Base-by-base conservation (phyloP, 495 filamentous ascomycete genomes). In the Margaritispora aquatica region DNA sequence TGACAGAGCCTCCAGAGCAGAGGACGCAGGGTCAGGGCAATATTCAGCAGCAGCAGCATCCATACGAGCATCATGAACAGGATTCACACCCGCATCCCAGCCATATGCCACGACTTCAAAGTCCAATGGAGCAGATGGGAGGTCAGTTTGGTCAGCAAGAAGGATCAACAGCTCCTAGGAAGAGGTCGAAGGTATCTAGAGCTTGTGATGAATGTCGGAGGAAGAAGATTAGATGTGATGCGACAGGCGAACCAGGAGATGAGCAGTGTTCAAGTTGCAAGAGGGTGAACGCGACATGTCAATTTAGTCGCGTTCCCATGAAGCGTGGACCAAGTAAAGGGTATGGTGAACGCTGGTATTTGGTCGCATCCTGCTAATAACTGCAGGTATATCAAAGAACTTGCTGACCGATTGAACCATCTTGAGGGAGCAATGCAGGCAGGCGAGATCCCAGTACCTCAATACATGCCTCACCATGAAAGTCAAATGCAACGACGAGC, bases 211-310 rank as follows among this genome's bases (percentile, higher is more conserved):
- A 97, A 67, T 97, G 93, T 68, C 82, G 93, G 51, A 82, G 93
- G 53, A 97, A 97, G 71, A 97, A 97, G 86, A 92, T 97, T 62
- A 89, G 92, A 66, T 97, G 93, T 65, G 92, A 97, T 77, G 89
- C 91, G 4, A 85, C 84, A 58, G 86, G 86, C 11, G 92, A 96
- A 67, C 82, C 81, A 11, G 85, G 85, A 21, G 85, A 88, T 13
- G 84, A 88, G 63, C 86, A 87, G 15, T 97, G 93, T 66, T 88
- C 89, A 1, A 94, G 89, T 66, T 97, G 93, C 70, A 85, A 85
- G 53, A 82, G 93, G 38, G 85, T 91, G 5, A 80, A 82, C 2
- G 83, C 85, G 11, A 80, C 80, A 11, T 97, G 93, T 70, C 85
- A 90, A 9, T 97, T 96, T 66, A 96, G 90, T 74, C 82, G 93